Evolutionary conservation across 2,329 filamentous ascomycete species (phyloP).

Genomic region (Claviceps africana): DNA sequence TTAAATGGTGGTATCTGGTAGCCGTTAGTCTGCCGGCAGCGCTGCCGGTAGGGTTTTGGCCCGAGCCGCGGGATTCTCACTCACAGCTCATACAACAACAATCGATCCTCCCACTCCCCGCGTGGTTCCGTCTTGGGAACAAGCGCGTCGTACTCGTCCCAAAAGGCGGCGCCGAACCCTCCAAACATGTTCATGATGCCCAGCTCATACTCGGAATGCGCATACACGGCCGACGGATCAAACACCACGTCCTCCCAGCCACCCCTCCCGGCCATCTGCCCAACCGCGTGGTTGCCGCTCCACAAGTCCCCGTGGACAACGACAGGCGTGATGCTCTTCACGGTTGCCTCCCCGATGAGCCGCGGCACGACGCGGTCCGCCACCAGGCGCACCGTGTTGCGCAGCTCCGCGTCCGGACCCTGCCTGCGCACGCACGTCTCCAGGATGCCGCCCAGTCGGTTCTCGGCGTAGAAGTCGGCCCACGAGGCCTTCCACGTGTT

Average conservation of each 20-base stretch:
- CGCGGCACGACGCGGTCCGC: slow-evolving; percentile 55
- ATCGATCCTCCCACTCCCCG: slow-evolving; percentile 72
- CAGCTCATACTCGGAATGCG: slow-evolving; percentile 77
- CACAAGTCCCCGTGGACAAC: slow-evolving; percentile 88
- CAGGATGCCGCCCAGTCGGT: slow-evolving; percentile 54
- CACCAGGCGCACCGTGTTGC: slow-evolving; percentile 48
- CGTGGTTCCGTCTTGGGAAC: slow-evolving; percentile 69
- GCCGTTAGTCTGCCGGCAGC: slow-evolving; percentile 8
- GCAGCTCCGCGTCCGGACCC: slow-evolving; percentile 49
- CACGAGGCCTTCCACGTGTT: slow-evolving; percentile 62
- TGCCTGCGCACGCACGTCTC: slow-evolving; percentile 43
- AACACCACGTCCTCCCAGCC: slow-evolving; percentile 62
- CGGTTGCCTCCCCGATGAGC: slow-evolving; percentile 53
- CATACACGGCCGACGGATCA: slow-evolving; percentile 70
- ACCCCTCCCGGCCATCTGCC: slow-evolving; percentile 41
- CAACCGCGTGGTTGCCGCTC: slow-evolving; percentile 68
- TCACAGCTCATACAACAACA: slow-evolving; percentile 69
- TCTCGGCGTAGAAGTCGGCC: slow-evolving; percentile 75
- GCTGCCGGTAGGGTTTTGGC: too few relatives aligned
- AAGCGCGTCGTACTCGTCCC: slow-evolving; percentile 60
- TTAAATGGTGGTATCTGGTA: slow-evolving; percentile 70
- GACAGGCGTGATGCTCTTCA: slow-evolving; percentile 55
- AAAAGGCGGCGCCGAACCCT: slow-evolving; percentile 60
- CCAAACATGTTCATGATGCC: slow-evolving; percentile 97
- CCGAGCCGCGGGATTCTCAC: too few relatives aligned